Evolutionary conservation across 257 asterid species (phyloP).

Genomic region (Ilex asprella): DNA sequence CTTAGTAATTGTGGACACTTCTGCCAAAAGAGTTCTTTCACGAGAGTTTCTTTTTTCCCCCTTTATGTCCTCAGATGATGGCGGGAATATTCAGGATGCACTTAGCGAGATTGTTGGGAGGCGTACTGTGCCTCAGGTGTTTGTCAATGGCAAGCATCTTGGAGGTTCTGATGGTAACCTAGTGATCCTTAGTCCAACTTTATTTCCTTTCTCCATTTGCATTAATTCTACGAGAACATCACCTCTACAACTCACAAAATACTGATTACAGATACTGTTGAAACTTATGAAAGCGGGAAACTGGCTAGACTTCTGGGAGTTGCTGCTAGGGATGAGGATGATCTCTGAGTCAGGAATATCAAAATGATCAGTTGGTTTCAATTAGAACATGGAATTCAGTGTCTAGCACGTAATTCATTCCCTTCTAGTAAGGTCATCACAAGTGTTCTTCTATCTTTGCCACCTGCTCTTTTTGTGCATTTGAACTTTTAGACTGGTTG

Average conservation of each 20-base stretch:
- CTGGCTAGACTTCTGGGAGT: conserved; percentile 57
- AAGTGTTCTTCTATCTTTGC: too few species aligned
- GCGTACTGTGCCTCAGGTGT: conserved; percentile 90
- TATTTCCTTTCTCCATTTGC: not conserved
- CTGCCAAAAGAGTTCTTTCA: not conserved
- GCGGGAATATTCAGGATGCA: conserved; percentile 69
- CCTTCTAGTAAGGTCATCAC: too few species aligned
- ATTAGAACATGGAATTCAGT: not conserved
- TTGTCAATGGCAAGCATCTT: conserved; percentile 76
- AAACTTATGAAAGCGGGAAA: conserved; percentile 70
- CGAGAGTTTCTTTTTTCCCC: not conserved
- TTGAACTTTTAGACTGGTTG: too few species aligned
- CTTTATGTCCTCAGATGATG: conserved; percentile 48
- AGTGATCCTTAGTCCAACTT: not conserved
- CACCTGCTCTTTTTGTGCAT: too few species aligned
- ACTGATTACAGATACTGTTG: conserved; percentile 58
- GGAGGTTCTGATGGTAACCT: conserved; percentile 95
- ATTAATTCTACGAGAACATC: not conserved
- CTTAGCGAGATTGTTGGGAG: conserved; percentile 59
- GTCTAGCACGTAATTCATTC: too few species aligned
- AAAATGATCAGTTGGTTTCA: not conserved
- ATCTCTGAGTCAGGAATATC: conserved; percentile 44
- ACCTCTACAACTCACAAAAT: not conserved
- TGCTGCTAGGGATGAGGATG: conserved; percentile 31
- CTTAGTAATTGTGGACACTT: not conserved